Percentiles rank a stretch among this genome's conserved stretches.
Evolutionary conservation across 352 stramenopile genomes (phyloP).

Genomic region (Phytophthora cryptogea): DNA sequence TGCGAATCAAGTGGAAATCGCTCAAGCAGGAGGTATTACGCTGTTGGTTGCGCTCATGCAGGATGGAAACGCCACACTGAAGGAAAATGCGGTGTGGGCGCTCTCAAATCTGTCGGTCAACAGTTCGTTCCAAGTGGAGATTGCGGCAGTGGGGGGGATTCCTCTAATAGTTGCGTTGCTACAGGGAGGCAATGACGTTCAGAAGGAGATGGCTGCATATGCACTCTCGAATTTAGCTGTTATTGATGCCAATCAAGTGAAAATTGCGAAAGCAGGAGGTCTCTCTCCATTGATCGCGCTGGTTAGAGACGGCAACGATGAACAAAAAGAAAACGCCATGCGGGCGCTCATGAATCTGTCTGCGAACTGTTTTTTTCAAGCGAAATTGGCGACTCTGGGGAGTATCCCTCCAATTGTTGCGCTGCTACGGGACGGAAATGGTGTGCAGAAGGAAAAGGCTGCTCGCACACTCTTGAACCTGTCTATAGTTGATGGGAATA

Average conservation of each 20-base stretch:
- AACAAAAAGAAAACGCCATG: conserved; percentile 1
- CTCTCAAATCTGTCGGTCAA: neutral
- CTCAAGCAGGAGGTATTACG: neutral
- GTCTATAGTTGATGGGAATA: neutral
- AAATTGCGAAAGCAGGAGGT: conserved; percentile 2
- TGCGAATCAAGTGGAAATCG: neutral
- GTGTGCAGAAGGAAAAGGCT: neutral
- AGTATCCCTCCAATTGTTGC: conserved; percentile 6
- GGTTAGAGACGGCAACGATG: neutral
- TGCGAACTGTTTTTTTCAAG: neutral
- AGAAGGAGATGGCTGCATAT: neutral
- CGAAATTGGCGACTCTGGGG: neutral
- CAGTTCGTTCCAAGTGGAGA: neutral
- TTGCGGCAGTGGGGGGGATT: conserved; percentile 6
- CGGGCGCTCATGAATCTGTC: neutral
- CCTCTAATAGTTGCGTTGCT: conserved; percentile 7
- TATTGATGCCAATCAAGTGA: neutral
- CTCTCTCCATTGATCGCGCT: conserved; percentile 8
- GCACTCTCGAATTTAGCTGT: neutral
- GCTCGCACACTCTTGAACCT: neutral
- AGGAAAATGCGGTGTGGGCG: conserved; percentile 6
- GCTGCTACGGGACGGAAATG: neutral
- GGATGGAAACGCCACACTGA: conserved; percentile 8
- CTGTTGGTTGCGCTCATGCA: conserved; percentile 11
- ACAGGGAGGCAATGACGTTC: neutral